Conservation (phyloP, 108 stramenopile genomes). For the Mediolabrus comicus region DNA sequence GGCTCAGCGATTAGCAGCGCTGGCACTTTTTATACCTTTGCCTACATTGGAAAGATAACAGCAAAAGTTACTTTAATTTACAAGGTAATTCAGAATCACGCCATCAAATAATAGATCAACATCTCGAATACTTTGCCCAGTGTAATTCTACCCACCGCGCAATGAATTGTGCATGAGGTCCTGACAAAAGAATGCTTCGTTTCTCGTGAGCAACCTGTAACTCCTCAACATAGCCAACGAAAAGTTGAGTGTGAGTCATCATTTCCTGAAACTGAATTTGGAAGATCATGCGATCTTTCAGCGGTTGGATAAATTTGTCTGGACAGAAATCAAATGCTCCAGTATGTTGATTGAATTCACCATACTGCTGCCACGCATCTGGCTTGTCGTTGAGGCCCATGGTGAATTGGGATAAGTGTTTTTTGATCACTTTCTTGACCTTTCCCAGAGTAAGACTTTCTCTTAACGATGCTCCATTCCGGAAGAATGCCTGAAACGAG, state of each 20-base stretch:
- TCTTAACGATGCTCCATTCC: constrained; percentile 24
- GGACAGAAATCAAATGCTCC: constrained; percentile 48
- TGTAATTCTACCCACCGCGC: constrained; percentile 32
- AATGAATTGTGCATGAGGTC: constrained; percentile 33
- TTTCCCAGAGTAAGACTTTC: constrained; percentile 44
- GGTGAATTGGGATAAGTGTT: constrained; percentile 30
- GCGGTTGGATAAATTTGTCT: constrained; percentile 45
- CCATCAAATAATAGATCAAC: no score
- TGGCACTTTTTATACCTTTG: neutral
- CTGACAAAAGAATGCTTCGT: constrained; percentile 16
- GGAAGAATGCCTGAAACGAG: constrained; percentile 38
- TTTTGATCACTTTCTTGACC: constrained; percentile 39
- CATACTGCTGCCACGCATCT: constrained; percentile 53
- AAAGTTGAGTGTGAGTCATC: constrained; percentile 52
- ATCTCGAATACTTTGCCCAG: constrained; percentile 3
- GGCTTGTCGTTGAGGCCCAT: constrained; percentile 31
- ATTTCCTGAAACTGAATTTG: constrained; percentile 55
- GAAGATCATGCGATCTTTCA: constrained; percentile 50
- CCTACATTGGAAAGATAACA: no score
- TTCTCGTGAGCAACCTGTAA: constrained; percentile 29
- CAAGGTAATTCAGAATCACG: neutral
- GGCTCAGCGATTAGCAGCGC: neutral
- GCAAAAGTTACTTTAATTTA: no score
- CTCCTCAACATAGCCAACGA: constrained; percentile 50
- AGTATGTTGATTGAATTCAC: constrained; percentile 42